Evolutionary conservation across 2,329 filamentous ascomycete species (phyloP).

Genomic region (Raffaelea arxii): DNA sequence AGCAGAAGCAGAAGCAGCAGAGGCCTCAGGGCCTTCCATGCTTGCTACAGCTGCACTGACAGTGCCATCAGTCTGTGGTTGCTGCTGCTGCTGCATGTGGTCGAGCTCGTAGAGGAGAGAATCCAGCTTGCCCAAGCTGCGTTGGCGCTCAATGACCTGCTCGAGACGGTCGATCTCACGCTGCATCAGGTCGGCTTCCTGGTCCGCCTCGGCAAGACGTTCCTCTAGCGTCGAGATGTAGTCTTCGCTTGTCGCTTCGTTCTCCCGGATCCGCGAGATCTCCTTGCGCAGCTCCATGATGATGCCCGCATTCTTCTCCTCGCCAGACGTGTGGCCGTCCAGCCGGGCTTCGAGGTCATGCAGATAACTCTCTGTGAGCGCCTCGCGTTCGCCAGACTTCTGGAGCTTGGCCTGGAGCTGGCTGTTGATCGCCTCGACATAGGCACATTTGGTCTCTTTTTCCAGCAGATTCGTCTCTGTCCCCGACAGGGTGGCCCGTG

Average conservation of each 20-base stretch:
- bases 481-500: constrained; percentile 69
- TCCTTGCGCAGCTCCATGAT: constrained; percentile 86
- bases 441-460: constrained; percentile 87
- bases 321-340: constrained; percentile 80
- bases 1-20: constrained; percentile 18
- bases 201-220: constrained; percentile 87
- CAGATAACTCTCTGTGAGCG: constrained; percentile 84
- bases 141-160: constrained; percentile 88
- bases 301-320: constrained; percentile 83
- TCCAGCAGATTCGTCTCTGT: constrained; percentile 84
- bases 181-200: constrained; percentile 94
- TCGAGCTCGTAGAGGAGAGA: constrained; percentile 87
- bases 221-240: constrained; percentile 97
- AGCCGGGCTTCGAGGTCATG: constrained; percentile 86
- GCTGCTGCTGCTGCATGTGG: constrained; percentile 52
- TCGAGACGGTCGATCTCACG: constrained; percentile 90
- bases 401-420: constrained; percentile 86
- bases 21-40: neutral
- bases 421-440: constrained; percentile 81
- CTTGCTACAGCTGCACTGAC: neutral
- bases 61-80: constrained; percentile 24
- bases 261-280: constrained; percentile 77
- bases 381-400: constrained; percentile 85
- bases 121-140: constrained; percentile 89
- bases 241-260: constrained; percentile 82